Evolutionary conservation across 2,329 filamentous ascomycete species (phyloP).

Genomic region (Aspergillus sp.): DNA sequence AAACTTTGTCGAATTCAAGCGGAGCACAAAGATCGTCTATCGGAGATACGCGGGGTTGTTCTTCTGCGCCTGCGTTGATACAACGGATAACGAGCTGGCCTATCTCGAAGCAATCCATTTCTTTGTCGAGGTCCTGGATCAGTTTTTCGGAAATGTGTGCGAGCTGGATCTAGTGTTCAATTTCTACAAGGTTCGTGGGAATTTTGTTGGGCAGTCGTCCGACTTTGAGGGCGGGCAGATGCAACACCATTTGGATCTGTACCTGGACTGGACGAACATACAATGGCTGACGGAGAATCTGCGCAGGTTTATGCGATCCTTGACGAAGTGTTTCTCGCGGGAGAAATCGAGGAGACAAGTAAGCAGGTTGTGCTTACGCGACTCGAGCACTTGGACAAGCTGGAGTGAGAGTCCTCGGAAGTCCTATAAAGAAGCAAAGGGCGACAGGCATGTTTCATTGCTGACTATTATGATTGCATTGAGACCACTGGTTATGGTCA

Average conservation of each 20-base stretch:
- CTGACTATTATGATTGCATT: conserved; percentile 14
- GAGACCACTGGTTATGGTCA: conserved; percentile 18
- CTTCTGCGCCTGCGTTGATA: conserved; percentile 99
- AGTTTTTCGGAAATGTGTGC: conserved; percentile 98
- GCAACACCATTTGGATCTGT: not conserved
- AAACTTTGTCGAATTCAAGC: conserved; percentile 88
- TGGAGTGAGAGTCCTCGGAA: conserved; percentile 64
- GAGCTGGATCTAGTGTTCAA: conserved; percentile 86
- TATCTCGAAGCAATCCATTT: conserved; percentile 98
- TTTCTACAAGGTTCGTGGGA: conserved; percentile 61
- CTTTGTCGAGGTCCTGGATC: conserved; percentile 97
- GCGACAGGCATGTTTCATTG: not conserved
- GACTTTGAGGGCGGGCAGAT: too few relatives aligned
- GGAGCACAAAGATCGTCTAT: conserved; percentile 87
- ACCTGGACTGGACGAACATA: not conserved
- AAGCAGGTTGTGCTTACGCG: conserved; percentile 96
- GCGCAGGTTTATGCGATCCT: conserved; percentile 88
- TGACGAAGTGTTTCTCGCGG: conserved; percentile 95
- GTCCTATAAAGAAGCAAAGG: not conserved
- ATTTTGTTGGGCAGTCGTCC: not conserved
- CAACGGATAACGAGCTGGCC: conserved; percentile 96
- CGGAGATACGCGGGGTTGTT: conserved; percentile 95
- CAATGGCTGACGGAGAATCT: conserved; percentile 12
- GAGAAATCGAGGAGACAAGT: conserved; percentile 97
- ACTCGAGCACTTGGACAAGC: conserved; percentile 91